These are phyloP conservation scores for Suhomyces coccinellae DNA, from an alignment of 1,139 yeast genomes.

Conservation along the genomic window DNA sequence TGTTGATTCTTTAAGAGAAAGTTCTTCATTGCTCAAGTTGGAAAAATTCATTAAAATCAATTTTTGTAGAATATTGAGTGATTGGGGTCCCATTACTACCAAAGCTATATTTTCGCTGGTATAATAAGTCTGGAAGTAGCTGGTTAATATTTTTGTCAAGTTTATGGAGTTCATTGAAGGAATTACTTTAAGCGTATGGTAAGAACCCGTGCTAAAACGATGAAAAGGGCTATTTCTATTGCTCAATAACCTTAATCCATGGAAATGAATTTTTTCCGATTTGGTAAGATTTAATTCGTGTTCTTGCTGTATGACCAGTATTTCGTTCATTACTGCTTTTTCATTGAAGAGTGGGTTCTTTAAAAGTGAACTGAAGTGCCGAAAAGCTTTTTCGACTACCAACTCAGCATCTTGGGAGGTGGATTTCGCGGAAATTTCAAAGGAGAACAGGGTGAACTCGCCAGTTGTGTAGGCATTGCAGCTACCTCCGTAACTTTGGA, in stretches of 20 bases:
- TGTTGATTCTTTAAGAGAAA: neutral
- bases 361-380: conserved; percentile 55
- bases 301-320: conserved; percentile 62
- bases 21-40: conserved; percentile 17
- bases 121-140: conserved; percentile 34
- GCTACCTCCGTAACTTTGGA: conserved; percentile 53
- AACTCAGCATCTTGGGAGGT: conserved; percentile 23
- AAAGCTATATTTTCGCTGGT: conserved; percentile 48
- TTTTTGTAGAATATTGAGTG: conserved; percentile 56
- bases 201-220: conserved; percentile 50
- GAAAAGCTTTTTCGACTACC: conserved; percentile 44
- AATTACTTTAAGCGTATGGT: conserved; percentile 27
- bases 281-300: conserved; percentile 52
- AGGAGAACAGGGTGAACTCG: conserved; percentile 60
- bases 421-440: conserved; percentile 53
- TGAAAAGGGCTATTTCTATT: conserved; percentile 42
- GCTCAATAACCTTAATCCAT: conserved; percentile 56
- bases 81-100: conserved; percentile 64
- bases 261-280: conserved; percentile 50
- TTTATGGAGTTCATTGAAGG: conserved; percentile 18
- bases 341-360: conserved; percentile 50
- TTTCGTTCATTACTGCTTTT: conserved; percentile 47
- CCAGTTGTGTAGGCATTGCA: conserved; percentile 69
- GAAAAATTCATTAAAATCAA: conserved; percentile 46
- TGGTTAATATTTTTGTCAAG: conserved; percentile 22